A percentile compares a stretch with the other conserved stretches of the same genome.
Conservation (phyloP, 495 filamentous ascomycete genomes). For the Hypoxylon cercidicola region DNA sequence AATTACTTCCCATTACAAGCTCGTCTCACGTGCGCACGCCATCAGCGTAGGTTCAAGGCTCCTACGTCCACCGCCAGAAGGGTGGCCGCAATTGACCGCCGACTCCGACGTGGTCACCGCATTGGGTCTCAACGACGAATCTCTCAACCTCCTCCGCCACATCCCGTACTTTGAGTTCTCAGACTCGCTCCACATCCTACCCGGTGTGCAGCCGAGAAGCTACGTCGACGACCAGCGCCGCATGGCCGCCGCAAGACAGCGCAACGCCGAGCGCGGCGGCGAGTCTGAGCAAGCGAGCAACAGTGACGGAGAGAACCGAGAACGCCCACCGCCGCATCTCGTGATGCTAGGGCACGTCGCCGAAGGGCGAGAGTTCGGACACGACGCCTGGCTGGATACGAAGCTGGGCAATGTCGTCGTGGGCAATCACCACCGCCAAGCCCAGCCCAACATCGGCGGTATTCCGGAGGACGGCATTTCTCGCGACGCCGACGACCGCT, state of each 20-base stretch:
- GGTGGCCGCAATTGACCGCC: background rate
- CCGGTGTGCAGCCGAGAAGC: conserved; percentile 3
- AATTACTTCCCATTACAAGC: conserved; percentile 8
- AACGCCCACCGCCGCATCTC: conserved; percentile 1
- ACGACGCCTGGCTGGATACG: conserved; percentile 2
- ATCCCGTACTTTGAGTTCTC: conserved; percentile 4
- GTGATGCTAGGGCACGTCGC: background rate
- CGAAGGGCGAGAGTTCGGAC: background rate
- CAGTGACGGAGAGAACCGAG: background rate
- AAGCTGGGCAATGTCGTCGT: conserved; percentile 6
- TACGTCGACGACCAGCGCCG: background rate
- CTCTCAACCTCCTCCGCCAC: conserved; percentile 4
- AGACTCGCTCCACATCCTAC: conserved; percentile 1
- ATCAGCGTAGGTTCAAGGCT: conserved; percentile 1
- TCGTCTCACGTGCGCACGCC: conserved; percentile 1
- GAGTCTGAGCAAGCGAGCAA: background rate
- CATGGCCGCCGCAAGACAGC: background rate
- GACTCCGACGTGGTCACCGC: background rate
- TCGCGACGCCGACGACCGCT: background rate
- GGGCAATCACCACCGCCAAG: conserved; percentile 2
- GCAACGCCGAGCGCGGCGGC: background rate
- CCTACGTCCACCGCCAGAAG: conserved; percentile 1
- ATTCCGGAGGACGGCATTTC: background rate
- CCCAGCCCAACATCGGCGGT: background rate
- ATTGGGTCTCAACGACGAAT: background rate